Evolutionary conservation across 2,329 filamentous ascomycete species (phyloP).

Genomic region (Alternaria brassicae): DNA sequence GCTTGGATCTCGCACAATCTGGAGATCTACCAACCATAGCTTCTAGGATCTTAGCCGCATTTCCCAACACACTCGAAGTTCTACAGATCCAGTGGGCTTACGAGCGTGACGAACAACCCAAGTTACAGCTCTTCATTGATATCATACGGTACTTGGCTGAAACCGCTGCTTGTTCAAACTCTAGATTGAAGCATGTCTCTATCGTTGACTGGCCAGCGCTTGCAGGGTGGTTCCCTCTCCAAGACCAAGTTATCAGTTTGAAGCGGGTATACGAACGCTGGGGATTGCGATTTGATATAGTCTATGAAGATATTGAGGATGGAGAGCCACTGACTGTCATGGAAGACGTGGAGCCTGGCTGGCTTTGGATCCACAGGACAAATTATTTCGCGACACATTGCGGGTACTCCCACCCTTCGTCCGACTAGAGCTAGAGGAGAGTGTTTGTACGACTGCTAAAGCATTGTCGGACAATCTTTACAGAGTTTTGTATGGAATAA

Average conservation of each 20-base stretch:
- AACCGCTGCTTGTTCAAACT: neutral
- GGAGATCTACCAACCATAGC: neutral
- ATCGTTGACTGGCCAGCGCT: conserved; percentile 11
- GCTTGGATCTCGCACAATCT: neutral
- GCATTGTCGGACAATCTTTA: neutral
- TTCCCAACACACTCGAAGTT: conserved; percentile 4
- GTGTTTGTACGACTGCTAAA: neutral
- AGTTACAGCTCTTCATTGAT: neutral
- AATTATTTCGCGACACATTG: conserved; percentile 3
- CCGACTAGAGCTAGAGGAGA: neutral
- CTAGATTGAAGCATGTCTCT: conserved; percentile 3
- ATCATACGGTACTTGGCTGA: neutral
- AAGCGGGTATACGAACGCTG: neutral
- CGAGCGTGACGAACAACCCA: neutral
- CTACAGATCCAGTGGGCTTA: conserved; percentile 8
- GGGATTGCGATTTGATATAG: neutral
- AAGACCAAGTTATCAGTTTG: neutral
- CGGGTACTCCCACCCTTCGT: neutral
- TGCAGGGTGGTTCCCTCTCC: neutral
- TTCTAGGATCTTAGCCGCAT: neutral
- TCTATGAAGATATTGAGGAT: neutral
- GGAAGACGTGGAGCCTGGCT: conserved; percentile 6
- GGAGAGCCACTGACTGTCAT: neutral
- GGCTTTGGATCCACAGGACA: conserved; percentile 10
- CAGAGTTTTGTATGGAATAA: neutral